Base-by-base conservation (phyloP, 2,329 filamentous ascomycete species). In the Ophiostoma piceae region DNA sequence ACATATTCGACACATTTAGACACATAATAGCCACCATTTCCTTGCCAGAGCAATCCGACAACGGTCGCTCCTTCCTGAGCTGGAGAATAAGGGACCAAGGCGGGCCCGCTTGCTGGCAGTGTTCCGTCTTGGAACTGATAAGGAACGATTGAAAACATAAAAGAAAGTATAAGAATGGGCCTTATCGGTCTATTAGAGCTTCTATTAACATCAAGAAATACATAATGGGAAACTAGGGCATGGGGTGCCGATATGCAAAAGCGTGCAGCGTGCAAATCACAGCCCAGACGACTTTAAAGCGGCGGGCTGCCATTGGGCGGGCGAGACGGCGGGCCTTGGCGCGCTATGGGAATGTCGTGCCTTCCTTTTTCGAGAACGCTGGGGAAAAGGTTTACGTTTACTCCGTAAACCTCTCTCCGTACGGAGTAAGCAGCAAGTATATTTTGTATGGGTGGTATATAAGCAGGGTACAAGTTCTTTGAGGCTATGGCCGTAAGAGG, bases 151-250 rank as follows among this genome's bases (percentile, higher is more conserved):
- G 60, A 39, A 68, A 66, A 70, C 70, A 70, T 73, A 68, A 71
- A 60, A 73, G 64, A 69, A 70, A 71, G 22, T 65, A 70, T 65
- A 69, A 72, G 65, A 67, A 22, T 64, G 72, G 74, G 74, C 72
- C 76, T 79, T 79, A 79, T 79, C 77, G 73, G 11, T 72, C 43
- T 47, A 19, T 47, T 47, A n/a, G 43, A 47, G 43, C 67, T 65
- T 70, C 68, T 67, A 74, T 78, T 78, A 77, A 75, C 75, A 76
- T 73, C 73, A 76, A 71, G 72, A 77, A 78, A 77, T 77, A 76
- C 76, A 76, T 79, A 79, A 79, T 79, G 73, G 74, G 74, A 79
- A 78, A 75, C 26, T 35, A 66, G 66, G n/a, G 35, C 54, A 66
- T 26, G 19, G 41, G 47, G 54, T 22, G n/a, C 47, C 19, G 47